These are phyloP conservation scores for Fibroporia radiculosa DNA, from an alignment of 768 basidiomycete genomes.

Conservation along the genomic window DNA sequence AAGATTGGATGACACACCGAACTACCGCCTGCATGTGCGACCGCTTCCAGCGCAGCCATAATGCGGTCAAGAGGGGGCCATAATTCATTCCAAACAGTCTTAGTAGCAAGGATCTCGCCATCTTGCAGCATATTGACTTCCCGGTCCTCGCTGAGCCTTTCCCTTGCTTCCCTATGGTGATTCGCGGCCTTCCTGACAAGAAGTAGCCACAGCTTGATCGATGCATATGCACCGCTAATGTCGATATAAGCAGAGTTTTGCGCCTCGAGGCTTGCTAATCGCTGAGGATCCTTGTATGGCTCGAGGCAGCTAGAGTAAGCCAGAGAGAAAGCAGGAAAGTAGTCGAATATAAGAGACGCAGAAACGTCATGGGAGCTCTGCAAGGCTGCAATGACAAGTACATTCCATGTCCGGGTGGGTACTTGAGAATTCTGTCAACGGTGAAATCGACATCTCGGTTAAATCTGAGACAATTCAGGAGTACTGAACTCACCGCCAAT, in stretches of 20 bases:
- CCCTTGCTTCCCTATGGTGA: not conserved
- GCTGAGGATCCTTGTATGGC: constrained; percentile 21
- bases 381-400: constrained; percentile 49
- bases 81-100: constrained; percentile 64
- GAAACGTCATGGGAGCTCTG: constrained; percentile 26
- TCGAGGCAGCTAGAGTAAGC: constrained; percentile 41
- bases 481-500: constrained; percentile 23
- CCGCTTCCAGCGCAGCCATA: constrained; percentile 40
- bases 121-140: constrained; percentile 2
- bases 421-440: not conserved
- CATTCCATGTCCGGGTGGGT: constrained; percentile 54
- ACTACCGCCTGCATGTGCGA: constrained; percentile 31
- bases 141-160: not conserved
- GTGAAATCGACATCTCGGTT: not conserved
- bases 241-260: constrained; percentile 43
- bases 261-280: constrained; percentile 22
- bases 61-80: constrained; percentile 65
- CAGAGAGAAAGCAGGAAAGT: constrained; percentile 42
- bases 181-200: constrained; percentile 26
- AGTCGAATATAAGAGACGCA: constrained; percentile 38
- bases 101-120: constrained; percentile 16
- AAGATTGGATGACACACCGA: constrained; percentile 22
- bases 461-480: not conserved
- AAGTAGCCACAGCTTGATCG: constrained; percentile 67
- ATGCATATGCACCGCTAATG: constrained; percentile 60